These are phyloP conservation scores for Tilletia indica DNA, from an alignment of 1,284 basidiomycete genomes.

Conservation along the genomic window DNA sequence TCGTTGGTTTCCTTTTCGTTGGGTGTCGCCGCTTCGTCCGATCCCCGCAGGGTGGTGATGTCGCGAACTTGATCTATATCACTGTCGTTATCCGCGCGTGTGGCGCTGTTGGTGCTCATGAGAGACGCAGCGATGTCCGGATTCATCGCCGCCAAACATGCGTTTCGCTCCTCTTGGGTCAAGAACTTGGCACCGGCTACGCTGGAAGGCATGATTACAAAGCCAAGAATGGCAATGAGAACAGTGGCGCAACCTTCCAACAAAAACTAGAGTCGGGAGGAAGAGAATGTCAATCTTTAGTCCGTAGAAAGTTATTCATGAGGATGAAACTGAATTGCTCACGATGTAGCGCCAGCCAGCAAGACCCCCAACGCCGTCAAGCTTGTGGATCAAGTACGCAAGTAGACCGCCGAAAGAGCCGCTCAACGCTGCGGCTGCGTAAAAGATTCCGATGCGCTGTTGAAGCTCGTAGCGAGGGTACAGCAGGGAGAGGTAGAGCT, in stretches of 20 bases:
- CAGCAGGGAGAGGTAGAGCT: slow-evolving; percentile 34
- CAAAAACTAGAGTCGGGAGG: slow-evolving; percentile 51
- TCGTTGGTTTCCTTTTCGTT: not conserved
- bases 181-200: slow-evolving; percentile 59
- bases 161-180: slow-evolving; percentile 56
- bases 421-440: slow-evolving; percentile 21
- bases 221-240: slow-evolving; percentile 57
- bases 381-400: slow-evolving; percentile 36
- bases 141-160: slow-evolving; percentile 77
- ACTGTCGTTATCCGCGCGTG: slow-evolving; percentile 44
- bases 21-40: not conserved
- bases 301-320: too few species aligned
- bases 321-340: slow-evolving; percentile 13
- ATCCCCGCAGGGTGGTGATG: not conserved
- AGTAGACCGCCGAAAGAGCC: slow-evolving; percentile 40
- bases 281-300: not conserved
- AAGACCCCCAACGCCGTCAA: slow-evolving; percentile 32
- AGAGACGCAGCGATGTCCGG: slow-evolving; percentile 76
- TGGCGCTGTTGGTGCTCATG: slow-evolving; percentile 73
- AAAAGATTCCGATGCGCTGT: slow-evolving; percentile 43
- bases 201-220: slow-evolving; percentile 59
- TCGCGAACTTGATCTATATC: not conserved
- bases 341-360: slow-evolving; percentile 35
- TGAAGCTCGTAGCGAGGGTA: slow-evolving; percentile 39
- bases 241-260: slow-evolving; percentile 60